These are phyloP conservation scores for Vicia sativa DNA, from an alignment of 306 rosid genomes.

Conservation along the genomic window DNA sequence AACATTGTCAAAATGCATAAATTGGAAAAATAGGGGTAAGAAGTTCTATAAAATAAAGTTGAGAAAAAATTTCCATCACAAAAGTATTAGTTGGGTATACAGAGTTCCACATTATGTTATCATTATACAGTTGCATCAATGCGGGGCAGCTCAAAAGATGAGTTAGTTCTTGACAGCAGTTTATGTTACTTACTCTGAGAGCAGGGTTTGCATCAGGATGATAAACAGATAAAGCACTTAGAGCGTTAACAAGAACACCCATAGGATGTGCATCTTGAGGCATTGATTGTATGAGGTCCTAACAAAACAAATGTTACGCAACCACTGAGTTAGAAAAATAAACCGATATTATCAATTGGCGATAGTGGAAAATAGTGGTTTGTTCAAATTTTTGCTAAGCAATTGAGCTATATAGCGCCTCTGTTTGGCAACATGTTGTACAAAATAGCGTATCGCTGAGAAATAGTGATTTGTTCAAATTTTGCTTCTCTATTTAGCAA, in stretches of 20 bases:
- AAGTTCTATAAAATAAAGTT: not conserved
- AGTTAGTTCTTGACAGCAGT: slow-evolving; percentile 24
- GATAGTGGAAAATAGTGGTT: not conserved
- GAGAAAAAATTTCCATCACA: not conserved
- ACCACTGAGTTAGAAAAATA: slow-evolving; percentile 29
- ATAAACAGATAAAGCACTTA: slow-evolving; percentile 83
- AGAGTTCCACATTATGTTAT: slow-evolving; percentile 2
- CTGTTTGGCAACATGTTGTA: not conserved
- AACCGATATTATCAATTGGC: not conserved
- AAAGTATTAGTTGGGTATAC: not conserved
- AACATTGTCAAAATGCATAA: slow-evolving; percentile 17
- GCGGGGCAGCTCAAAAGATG: slow-evolving; percentile 1
- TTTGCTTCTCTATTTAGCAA: not conserved
- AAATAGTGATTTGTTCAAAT: not conserved
- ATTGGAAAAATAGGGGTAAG: not conserved
- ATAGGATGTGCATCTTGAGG: slow-evolving; percentile 98
- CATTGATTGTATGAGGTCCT: slow-evolving; percentile 88
- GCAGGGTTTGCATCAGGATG: slow-evolving; percentile 97
- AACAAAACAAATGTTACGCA: slow-evolving; percentile 35
- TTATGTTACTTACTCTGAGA: slow-evolving; percentile 54
- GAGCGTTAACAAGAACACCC: slow-evolving; percentile 87
- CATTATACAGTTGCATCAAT: slow-evolving; percentile 17
- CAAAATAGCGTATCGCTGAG: not conserved
- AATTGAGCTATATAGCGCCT: not conserved
- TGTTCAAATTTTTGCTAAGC: not conserved